A percentile compares a stretch with the other conserved stretches of the same genome.
Conservation (phyloP, 1,139 yeast genomes). For the Zygosaccharomyces sapae region DNA sequence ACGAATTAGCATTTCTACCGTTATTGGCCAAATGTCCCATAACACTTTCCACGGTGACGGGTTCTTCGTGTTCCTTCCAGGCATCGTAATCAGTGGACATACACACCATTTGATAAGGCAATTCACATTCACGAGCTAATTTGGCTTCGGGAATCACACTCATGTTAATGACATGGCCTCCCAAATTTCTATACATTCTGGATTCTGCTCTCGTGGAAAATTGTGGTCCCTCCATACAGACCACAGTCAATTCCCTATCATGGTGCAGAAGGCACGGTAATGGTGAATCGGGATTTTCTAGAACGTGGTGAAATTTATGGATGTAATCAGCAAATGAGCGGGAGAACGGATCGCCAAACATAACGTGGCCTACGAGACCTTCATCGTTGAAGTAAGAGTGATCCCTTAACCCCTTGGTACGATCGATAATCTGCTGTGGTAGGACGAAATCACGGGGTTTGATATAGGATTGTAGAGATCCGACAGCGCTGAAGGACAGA, state of each 20-base stretch:
- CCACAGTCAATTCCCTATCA: constrained; percentile 68
- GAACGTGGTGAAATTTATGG: constrained; percentile 50
- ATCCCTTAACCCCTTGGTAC: constrained; percentile 92
- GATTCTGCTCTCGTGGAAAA: constrained; percentile 98
- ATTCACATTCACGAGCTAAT: constrained; percentile 95
- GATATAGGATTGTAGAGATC: constrained; percentile 84
- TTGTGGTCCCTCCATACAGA: constrained; percentile 99
- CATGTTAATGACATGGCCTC: constrained; percentile 95
- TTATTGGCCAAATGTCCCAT: constrained; percentile 87
- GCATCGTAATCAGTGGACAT: constrained; percentile 99
- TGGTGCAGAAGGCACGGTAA: constrained; percentile 34
- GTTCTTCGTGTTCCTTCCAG: constrained; percentile 92
- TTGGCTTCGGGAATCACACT: constrained; percentile 93
- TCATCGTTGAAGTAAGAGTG: constrained; percentile 78
- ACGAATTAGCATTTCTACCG: constrained; percentile 74
- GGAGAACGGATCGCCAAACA: constrained; percentile 96
- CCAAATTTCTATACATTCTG: constrained; percentile 78
- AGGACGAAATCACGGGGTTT: constrained; percentile 91
- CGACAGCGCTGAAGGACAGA: constrained; percentile 93
- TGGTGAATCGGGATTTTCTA: constrained; percentile 46
- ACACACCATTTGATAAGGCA: constrained; percentile 94
- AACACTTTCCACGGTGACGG: constrained; percentile 95
- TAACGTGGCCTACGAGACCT: constrained; percentile 95
- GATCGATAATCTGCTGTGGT: constrained; percentile 92
- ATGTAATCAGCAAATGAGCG: constrained; percentile 62